Percentiles rank a stretch among this genome's conserved stretches.
Evolutionary conservation across 305 asterid genomes (phyloP).

Genomic region (Nicotiana rustica): DNA sequence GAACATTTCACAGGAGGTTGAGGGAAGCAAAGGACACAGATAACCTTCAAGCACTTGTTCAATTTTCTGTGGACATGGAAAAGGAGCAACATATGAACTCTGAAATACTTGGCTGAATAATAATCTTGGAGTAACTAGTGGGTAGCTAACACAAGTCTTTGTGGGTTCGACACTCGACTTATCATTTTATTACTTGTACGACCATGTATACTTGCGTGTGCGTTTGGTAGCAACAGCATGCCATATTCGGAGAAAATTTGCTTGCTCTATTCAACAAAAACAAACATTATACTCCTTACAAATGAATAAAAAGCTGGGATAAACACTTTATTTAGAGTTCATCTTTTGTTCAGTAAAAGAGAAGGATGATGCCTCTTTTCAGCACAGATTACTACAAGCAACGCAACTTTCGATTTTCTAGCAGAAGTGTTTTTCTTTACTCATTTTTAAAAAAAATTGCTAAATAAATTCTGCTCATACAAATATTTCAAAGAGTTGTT

Average conservation of each 20-base stretch:
- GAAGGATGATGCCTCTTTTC: background rate
- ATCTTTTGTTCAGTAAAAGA: background rate
- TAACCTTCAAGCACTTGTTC: no score
- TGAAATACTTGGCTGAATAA: no score
- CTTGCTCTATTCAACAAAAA: conserved; percentile 21
- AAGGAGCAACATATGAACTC: no score
- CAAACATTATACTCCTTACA: background rate
- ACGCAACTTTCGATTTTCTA: background rate
- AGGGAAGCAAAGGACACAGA: no score
- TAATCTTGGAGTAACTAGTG: no score
- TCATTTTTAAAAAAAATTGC: background rate
- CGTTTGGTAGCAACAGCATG: no score
- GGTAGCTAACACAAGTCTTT: no score
- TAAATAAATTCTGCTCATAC: background rate
- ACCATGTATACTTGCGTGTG: no score
- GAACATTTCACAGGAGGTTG: no score
- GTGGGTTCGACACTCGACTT: no score
- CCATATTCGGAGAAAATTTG: background rate
- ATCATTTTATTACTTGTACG: no score
- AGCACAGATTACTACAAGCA: background rate
- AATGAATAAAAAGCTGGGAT: background rate
- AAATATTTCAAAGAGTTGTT: conserved; percentile 5
- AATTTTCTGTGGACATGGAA: no score
- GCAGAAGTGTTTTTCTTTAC: background rate
- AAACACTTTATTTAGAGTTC: background rate